Evolutionary conservation across 306 rosid genomes (phyloP), one percentile per base, ranked within the genome.

Genomic region (Lithocarpus polystachyus): DNA sequence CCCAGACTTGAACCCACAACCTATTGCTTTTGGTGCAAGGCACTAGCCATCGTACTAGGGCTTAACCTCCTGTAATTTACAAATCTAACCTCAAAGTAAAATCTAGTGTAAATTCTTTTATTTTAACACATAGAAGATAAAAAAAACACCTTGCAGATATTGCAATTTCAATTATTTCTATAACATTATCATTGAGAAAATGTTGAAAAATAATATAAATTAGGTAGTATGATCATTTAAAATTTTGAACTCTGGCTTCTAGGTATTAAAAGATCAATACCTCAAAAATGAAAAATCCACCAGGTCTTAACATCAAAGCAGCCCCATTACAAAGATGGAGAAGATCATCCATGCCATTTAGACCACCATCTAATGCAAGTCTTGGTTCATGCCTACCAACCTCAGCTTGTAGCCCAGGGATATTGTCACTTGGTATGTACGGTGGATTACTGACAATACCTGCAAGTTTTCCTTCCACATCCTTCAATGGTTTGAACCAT

Each of bases 231-330:
- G 20, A 28, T 62, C 8, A 28, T 14, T 31, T 29, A 33, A 29
- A 17, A 2, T 17, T 33, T n/a, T 26, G 20, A n/a, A 5, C 17
- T 43, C n/a, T 40, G 23, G 52, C 59, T 74, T 79, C 20, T 10
- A 33, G 22, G 73, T 43, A 55, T 23, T 37, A n/a, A 62, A 70
- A 56, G 74, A 8, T 23, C 3, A 71, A 20, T 84, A 95, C 98
- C 98, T 95, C 97, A 69, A 95, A 90, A 84, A 90, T 90, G 26
- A 95, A 93, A 84, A 90, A 95, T 80, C 99, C 98, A 80, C 93
- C 96, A 37, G 97, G 87, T 72, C 86, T 89, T 89, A 95, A 83
- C 86, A 95, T 76, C 56, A 79, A 75, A 78, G 89, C 90, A 59
- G 93, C 92, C 75, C 92, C 93, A 45, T 88, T 88, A 85, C 98